Evolutionary conservation across 164 flowering plant genomes (phyloP).

Genomic region (Tinospora cordifolia): DNA sequence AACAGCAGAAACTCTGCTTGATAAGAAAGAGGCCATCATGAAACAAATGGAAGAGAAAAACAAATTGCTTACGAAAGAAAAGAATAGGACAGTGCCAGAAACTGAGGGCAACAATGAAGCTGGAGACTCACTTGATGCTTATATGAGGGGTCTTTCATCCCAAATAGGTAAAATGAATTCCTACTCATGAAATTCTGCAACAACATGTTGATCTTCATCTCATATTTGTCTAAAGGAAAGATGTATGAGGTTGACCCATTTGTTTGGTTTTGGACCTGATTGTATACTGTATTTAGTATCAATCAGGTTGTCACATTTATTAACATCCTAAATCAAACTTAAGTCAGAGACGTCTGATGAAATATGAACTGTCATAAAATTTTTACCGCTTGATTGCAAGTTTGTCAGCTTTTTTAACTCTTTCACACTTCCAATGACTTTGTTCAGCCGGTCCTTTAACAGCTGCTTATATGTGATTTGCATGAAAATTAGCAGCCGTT

Average conservation of each 20-base stretch:
- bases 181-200: not conserved
- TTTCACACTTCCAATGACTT: too few relatives aligned
- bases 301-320: too few relatives aligned
- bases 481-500: too few relatives aligned
- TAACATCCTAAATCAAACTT: too few relatives aligned
- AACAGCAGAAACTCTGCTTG: constrained; percentile 92
- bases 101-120: constrained; percentile 29
- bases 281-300: too few relatives aligned
- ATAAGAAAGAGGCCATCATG: constrained; percentile 64
- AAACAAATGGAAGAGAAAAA: constrained; percentile 62
- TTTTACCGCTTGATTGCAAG: too few relatives aligned
- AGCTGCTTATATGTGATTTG: too few relatives aligned
- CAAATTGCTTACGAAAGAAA: constrained; percentile 44
- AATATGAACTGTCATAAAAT: too few relatives aligned
- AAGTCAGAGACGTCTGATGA: too few relatives aligned
- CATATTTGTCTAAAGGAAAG: not conserved
- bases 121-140: constrained; percentile 91
- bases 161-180: constrained; percentile 53
- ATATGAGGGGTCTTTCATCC: constrained; percentile 83
- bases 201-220: not conserved
- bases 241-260: not conserved
- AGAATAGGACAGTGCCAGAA: constrained; percentile 32
- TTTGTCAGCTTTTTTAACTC: too few relatives aligned
- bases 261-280: too few relatives aligned
- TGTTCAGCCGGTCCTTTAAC: too few relatives aligned